phyloP scores from a whole-genome alignment of 2,329 filamentous ascomycete species.

The Juglanconis oblonga region DNA sequence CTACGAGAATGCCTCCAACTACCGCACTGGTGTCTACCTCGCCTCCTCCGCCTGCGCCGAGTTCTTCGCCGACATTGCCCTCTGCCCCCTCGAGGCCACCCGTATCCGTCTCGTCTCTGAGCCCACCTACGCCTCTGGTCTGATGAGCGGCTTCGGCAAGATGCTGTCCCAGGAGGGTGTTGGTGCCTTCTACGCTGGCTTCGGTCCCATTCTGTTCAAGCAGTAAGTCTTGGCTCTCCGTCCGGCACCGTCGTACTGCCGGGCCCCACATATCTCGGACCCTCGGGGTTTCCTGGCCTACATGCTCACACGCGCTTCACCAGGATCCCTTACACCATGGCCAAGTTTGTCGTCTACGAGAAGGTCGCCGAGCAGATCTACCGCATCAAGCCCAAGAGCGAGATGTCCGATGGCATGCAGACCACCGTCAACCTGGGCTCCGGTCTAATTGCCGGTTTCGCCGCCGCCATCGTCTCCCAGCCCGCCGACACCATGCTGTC shows the following conservation, averaged over 20 bases:
- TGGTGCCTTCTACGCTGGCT: conserved; percentile 86
- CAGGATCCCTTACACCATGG: conserved; percentile 25
- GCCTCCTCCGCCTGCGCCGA: conserved; percentile 64
- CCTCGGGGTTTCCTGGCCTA: background rate
- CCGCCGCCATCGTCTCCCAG: conserved; percentile 69
- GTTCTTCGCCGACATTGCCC: conserved; percentile 74
- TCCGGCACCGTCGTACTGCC: background rate
- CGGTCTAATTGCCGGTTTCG: conserved; percentile 71
- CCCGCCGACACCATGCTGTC: conserved; percentile 74
- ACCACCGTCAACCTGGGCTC: conserved; percentile 68
- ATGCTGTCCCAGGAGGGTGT: conserved; percentile 80
- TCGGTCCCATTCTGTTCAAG: conserved; percentile 83
- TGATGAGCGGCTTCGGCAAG: conserved; percentile 77
- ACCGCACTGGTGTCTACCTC: conserved; percentile 80
- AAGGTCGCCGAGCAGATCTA: conserved; percentile 22
- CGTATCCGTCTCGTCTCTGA: conserved; percentile 90
- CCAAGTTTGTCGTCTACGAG: conserved; percentile 26
- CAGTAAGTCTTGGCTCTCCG: conserved; percentile 50
- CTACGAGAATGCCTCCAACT: conserved; percentile 72
- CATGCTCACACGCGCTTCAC: background rate
- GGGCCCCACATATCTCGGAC: background rate
- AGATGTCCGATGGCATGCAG: conserved; percentile 25
- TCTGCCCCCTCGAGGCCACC: conserved; percentile 89
- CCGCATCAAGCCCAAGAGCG: conserved; percentile 25
- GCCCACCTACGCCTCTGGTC: conserved; percentile 78